Percentiles rank a stretch among this genome's conserved stretches.
phyloP scores from a whole-genome alignment of 2,329 filamentous ascomycete species.

The Claviceps pusilla region DNA sequence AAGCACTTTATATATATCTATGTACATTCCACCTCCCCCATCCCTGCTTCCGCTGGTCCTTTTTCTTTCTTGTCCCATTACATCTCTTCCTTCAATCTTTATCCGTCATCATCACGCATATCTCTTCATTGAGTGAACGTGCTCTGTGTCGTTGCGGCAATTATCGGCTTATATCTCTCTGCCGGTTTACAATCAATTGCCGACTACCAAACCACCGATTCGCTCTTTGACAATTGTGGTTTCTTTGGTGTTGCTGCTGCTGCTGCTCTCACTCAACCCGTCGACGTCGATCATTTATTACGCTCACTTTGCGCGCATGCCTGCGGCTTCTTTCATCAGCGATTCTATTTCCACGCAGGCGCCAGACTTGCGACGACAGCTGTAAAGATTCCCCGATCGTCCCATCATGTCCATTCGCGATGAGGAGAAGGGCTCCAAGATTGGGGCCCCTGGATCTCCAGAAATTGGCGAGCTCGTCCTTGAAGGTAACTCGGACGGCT shows the following conservation, averaged over 20 bases:
- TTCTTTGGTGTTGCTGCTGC: neutral
- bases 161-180: neutral
- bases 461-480: slow-evolving; percentile 13
- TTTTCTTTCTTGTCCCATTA: neutral
- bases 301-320: neutral
- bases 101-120: neutral
- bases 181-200: neutral
- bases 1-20: slow-evolving; percentile 1
- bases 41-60: neutral
- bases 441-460: slow-evolving; percentile 11
- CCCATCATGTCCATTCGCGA: slow-evolving; percentile 11
- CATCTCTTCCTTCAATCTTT: neutral
- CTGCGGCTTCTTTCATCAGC: neutral
- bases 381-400: neutral
- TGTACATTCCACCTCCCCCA: neutral
- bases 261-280: neutral
- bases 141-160: neutral
- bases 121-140: slow-evolving; percentile 4
- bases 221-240: neutral
- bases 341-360: neutral
- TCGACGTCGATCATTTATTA: neutral
- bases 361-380: neutral
- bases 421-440: slow-evolving; percentile 16
- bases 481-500: slow-evolving; percentile 21
- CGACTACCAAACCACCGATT: neutral